These are phyloP conservation scores for Corylus avellana DNA, from an alignment of 306 rosid genomes.

Conservation along the genomic window DNA sequence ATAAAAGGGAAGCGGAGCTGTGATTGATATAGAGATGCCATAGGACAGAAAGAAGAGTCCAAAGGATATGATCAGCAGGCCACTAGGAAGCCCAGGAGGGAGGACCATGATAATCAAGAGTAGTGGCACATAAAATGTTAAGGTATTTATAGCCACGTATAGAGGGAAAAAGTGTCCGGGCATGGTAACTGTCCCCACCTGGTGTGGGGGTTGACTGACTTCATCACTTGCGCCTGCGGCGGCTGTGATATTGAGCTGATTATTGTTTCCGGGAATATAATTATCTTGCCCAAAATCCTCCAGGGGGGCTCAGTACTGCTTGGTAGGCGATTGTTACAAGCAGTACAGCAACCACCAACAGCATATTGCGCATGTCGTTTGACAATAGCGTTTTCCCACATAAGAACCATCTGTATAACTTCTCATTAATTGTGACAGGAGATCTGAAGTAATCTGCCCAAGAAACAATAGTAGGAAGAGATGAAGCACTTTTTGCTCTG, in stretches of 20 bases:
- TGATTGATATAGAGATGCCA: no score
- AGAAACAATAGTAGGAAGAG: no score
- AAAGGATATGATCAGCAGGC: neutral
- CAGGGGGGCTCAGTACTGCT: neutral
- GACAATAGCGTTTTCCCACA: neutral
- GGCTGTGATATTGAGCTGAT: neutral
- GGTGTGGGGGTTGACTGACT: neutral
- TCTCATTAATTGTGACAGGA: neutral
- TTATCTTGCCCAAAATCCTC: constrained; percentile 15
- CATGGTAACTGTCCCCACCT: neutral
- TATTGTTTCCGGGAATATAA: neutral
- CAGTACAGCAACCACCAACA: neutral
- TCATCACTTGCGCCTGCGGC: no score
- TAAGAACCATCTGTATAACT: neutral
- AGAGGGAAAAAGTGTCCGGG: no score
- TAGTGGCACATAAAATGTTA: neutral
- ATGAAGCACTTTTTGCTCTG: neutral
- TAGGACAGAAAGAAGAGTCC: neutral
- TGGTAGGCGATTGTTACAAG: neutral
- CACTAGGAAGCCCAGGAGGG: neutral
- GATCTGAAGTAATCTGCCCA: neutral
- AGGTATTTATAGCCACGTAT: neutral
- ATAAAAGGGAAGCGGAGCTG: no score
- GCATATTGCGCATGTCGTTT: neutral
- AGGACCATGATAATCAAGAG: neutral